Evolutionary conservation across 179 eudicot species (phyloP).

Genomic region (Nepenthes alata): DNA sequence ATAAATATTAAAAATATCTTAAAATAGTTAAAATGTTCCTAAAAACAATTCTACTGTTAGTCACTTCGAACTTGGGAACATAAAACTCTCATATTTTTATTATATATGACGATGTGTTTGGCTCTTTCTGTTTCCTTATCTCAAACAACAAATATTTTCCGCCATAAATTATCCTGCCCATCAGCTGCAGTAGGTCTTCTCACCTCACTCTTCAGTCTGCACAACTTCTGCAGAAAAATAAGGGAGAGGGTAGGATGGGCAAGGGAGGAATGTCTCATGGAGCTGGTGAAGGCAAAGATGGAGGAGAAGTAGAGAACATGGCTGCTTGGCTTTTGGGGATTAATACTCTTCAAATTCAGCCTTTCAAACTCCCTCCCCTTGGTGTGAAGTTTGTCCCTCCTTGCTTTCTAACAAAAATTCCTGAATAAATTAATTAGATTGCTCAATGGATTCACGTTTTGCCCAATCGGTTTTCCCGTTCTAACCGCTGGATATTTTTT

Average conservation of each 20-base stretch:
- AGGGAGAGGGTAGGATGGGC: slow-evolving; percentile 33
- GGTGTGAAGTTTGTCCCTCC: slow-evolving; percentile 24
- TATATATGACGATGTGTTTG: no score
- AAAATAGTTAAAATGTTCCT: no score
- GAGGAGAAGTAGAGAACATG: slow-evolving; percentile 58
- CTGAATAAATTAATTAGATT: no score
- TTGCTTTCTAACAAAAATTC: neutral
- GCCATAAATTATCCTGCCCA: no score
- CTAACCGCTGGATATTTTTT: neutral
- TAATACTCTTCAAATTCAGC: slow-evolving; percentile 75
- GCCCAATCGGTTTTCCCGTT: neutral
- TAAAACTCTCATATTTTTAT: no score
- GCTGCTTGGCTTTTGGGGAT: slow-evolving; percentile 83
- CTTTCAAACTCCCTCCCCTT: slow-evolving; percentile 74
- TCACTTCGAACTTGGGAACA: no score
- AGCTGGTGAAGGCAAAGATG: slow-evolving; percentile 14
- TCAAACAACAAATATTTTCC: no score
- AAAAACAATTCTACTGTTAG: no score
- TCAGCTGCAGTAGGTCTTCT: no score
- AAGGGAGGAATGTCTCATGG: slow-evolving; percentile 49
- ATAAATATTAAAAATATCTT: no score
- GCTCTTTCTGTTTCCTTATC: no score
- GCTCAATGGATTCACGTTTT: neutral
- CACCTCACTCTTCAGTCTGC: no score
- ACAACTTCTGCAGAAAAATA: neutral